Percentiles rank a stretch among this genome's conserved stretches.
Conservation (phyloP, 371 early-diverging fungal species). For the Zopfochytrium polystomum region DNA sequence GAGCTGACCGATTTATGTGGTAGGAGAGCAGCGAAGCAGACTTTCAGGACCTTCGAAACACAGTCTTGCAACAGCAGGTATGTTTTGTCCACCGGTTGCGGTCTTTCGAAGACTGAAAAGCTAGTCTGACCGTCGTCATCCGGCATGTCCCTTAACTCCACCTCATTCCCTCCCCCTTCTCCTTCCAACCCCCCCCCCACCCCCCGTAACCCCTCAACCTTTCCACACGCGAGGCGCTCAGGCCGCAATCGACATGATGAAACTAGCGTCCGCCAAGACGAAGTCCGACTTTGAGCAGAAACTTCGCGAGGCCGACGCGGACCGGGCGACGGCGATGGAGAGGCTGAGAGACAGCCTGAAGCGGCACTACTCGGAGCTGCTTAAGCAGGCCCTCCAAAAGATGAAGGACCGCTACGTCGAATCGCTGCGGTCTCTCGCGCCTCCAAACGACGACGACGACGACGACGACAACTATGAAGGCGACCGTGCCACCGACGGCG, state of each 20-base stretch:
- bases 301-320: background rate
- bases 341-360: constrained; percentile 1
- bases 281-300: background rate
- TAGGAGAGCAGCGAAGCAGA: background rate
- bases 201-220: too few species aligned
- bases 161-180: too few species aligned
- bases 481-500: too few species aligned
- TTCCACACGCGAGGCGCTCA: too few species aligned
- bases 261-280: background rate
- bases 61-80: background rate
- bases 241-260: background rate
- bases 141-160: too few species aligned
- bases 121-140: too few species aligned
- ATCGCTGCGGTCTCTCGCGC: background rate
- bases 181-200: too few species aligned
- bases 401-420: constrained; percentile 20
- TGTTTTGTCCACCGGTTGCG: background rate
- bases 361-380: constrained; percentile 12
- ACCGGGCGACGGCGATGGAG: background rate
- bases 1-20: too few species aligned
- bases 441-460: too few species aligned
- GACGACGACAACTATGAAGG: too few species aligned
- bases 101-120: too few species aligned
- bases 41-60: background rate
- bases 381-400: constrained; percentile 15